Base-by-base conservation (phyloP, 768 basidiomycete species). In the Podaxis carcinomalis region DNA sequence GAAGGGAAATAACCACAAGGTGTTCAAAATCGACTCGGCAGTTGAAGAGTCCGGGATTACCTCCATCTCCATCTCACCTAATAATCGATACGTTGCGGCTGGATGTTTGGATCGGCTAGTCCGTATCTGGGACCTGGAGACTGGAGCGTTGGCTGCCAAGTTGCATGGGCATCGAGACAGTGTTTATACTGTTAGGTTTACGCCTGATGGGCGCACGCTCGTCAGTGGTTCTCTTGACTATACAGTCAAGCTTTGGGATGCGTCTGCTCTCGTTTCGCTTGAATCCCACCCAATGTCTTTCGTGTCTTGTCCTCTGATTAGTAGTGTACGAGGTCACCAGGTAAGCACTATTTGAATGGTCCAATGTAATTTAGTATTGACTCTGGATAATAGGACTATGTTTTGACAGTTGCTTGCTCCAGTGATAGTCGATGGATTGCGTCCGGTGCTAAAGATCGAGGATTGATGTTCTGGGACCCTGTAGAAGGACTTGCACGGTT, bases 401-500 rank as follows among this genome's bases (percentile, higher is more conserved):
- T 84, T 37, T 68, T 84, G 50, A 78, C 77, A n/a, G 81, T 84
- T n/a, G 80, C 73, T 14, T 92, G 95, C 51, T 93, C 92, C 50
- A 90, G 93, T 64, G 95, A 98, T 73, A 93, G 92, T 3, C 86
- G 92, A 65, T 85, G 94, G 92, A 89, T 98, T 66, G 95, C 97
- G 10, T 95, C 93, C 10, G 96, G 97, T 1, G 83, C 82, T 3
- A 98, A 98, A 76, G 97, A 99, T 72, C 90, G 97, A 11, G 90
- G 93, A 0, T 95, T 99, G 58, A 93, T 95, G 72, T 94, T 96
- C 71, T 93, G 92, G 88, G 92, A 95, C 70, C 85, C 92, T 56
- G 80, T 83, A 64, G 82, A 81, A 11, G 82, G 80, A 32, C 83
- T 86, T 44, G 89, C 94, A 68, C 95, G 98, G 72, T 89, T 92